phyloP scores from a whole-genome alignment of 495 filamentous ascomycete species.

The Daldinia decipiens region DNA sequence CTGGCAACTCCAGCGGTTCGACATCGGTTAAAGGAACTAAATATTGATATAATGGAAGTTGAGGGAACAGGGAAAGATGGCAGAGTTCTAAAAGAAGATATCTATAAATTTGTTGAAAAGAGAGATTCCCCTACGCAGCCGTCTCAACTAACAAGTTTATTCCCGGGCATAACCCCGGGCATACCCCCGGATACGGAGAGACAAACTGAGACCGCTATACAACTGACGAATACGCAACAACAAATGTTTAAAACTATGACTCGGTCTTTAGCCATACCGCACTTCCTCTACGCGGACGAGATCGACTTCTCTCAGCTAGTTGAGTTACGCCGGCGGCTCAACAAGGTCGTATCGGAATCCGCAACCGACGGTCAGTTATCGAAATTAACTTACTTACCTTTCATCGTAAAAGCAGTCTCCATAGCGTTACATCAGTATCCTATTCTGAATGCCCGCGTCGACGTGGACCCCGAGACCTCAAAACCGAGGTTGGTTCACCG shows the following conservation, averaged over 20 bases:
- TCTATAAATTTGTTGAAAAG: conserved; percentile 72
- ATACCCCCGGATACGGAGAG: conserved; percentile 43
- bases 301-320: conserved; percentile 79
- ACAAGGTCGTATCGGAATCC: conserved; percentile 61
- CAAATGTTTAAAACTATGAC: conserved; percentile 99
- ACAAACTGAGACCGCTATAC: conserved; percentile 72
- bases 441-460: conserved; percentile 85
- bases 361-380: conserved; percentile 49
- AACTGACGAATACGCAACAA: conserved; percentile 80
- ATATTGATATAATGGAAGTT: conserved; percentile 79
- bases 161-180: conserved; percentile 39
- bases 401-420: conserved; percentile 94
- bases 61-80: conserved; percentile 91
- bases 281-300: conserved; percentile 92
- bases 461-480: conserved; percentile 56
- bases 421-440: conserved; percentile 83
- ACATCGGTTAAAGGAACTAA: conserved; percentile 80
- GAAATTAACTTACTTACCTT: conserved; percentile 90
- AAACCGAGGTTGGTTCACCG: conserved; percentile 80
- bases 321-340: conserved; percentile 74
- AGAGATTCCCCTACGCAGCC: conserved; percentile 47
- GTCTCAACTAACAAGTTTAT: conserved; percentile 39
- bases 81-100: conserved; percentile 91
- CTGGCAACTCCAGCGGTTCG: conserved; percentile 94
- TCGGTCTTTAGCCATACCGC: conserved; percentile 84